These are phyloP conservation scores for Cnidoscolus chayamansa DNA, from an alignment of 441 rosid genomes.

Conservation along the genomic window DNA sequence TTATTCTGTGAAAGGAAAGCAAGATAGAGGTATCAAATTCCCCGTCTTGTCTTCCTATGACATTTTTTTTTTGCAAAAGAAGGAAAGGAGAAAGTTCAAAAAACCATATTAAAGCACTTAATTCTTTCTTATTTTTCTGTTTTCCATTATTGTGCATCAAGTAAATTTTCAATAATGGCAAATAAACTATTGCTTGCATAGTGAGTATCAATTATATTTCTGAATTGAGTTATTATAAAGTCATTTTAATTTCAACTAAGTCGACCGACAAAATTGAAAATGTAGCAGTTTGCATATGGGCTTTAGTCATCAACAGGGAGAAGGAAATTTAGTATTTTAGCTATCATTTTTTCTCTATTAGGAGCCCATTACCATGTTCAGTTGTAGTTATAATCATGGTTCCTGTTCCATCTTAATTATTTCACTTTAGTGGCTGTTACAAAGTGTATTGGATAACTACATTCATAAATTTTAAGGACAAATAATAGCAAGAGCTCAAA, in stretches of 20 bases:
- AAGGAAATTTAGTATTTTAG: background rate
- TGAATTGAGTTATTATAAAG: background rate
- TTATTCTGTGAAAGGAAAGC: background rate
- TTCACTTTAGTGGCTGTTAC: no score
- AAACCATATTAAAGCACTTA: background rate
- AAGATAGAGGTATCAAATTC: background rate
- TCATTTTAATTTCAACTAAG: background rate
- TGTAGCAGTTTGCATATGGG: background rate
- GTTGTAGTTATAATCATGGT: no score
- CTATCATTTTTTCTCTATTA: no score
- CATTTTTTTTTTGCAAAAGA: background rate
- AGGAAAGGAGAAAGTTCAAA: background rate
- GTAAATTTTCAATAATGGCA: background rate
- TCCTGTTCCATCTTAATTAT: no score
- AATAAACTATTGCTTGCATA: background rate
- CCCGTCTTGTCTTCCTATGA: background rate
- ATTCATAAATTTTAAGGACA: no score
- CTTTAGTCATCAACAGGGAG: background rate
- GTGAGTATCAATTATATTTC: background rate
- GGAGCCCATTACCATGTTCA: no score
- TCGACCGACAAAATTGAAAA: background rate
- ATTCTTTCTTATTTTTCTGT: background rate
- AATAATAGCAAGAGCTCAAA: no score
- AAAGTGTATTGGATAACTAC: no score
- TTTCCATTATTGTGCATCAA: no score